Evolutionary conservation across 441 rosid species (phyloP), one percentile per base, ranked within the genome.

Genomic region (Flueggea neowawraea): DNA sequence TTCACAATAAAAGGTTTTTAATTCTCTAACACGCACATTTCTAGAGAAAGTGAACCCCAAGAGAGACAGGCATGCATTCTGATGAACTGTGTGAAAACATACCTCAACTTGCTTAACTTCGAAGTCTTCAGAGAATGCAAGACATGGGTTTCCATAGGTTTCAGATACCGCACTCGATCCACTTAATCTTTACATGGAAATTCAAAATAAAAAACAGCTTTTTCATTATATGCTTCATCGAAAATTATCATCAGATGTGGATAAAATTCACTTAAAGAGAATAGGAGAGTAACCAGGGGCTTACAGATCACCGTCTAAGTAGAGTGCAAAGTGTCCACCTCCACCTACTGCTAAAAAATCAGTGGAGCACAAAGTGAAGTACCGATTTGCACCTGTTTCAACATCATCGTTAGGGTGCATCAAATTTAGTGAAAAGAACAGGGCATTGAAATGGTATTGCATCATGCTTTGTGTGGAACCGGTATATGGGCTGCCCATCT

Each of bases 111-210:
- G 86, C 66, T 86, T 94, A 43, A 94, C 87, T 83, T 91, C 88
- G 68, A 94, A 94, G 73, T 89, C 90, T 63, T 87, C 81, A 7
- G 97, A 69, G 51, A 57, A 68, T 44, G 97, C 88, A 31, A 94
- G 96, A 73, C 96, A 89, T 54, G 96, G 80, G 64, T 95, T 95
- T 61, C 96, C 95, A 31, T 89, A 95, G 15, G 99, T 95, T 74
- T 95, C 96, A 4, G 97, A 95, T 60, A 85, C 89, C 0, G 97
- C 81, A 75, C 99, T 95, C 48, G 99, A 91, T 67, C 99, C 99
- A 14, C 68, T 85, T 79, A 87, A 69, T 69, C 99, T 94, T 60
- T 61, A 31, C 54, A 59, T 58, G 31, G 52, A 64, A 62, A 66
- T 63, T 39, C n/a, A 12, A 14, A 53, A 10, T 16, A 16, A 39